These are phyloP conservation scores for Sarocladium strictum DNA, from an alignment of 2,329 filamentous ascomycete genomes.

Conservation along the genomic window DNA sequence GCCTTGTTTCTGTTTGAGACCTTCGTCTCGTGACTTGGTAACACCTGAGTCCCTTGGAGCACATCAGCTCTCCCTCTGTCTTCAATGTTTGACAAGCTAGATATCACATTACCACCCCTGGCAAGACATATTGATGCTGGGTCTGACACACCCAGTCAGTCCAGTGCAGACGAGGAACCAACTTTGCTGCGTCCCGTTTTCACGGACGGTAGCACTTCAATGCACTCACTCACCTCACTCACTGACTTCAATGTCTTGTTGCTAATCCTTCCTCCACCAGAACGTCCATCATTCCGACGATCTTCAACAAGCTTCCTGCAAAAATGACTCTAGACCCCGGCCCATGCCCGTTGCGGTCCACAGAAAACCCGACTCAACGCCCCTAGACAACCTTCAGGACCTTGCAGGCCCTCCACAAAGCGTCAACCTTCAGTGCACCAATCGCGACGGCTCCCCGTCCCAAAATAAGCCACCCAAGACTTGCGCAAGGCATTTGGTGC, in stretches of 20 bases:
- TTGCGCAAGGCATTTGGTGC: not conserved
- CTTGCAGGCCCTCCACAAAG: slow-evolving; percentile 1
- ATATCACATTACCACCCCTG: too few species aligned
- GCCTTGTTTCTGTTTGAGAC: not conserved
- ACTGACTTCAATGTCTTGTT: too few species aligned
- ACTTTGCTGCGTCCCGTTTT: too few species aligned
- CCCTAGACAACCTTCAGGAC: not conserved
- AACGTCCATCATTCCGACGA: too few species aligned
- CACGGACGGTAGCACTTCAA: too few species aligned
- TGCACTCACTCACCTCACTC: too few species aligned
- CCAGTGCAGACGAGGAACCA: too few species aligned
- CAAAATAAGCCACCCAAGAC: slow-evolving; percentile 1
- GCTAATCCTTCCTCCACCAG: too few species aligned
- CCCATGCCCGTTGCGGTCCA: not conserved
- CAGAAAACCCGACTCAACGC: not conserved
- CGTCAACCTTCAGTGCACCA: slow-evolving; percentile 1
- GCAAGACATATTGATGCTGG: too few species aligned
- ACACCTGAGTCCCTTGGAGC: not conserved
- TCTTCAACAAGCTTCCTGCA: not conserved
- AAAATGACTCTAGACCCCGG: not conserved
- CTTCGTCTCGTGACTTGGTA: not conserved
- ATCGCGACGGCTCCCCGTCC: not conserved
- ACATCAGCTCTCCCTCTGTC: not conserved
- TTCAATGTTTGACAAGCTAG: too few species aligned
- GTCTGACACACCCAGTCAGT: too few species aligned